These are phyloP conservation scores for Trematosphaeria pertusa DNA, from an alignment of 2,329 filamentous ascomycete species.

Conservation along the genomic window DNA sequence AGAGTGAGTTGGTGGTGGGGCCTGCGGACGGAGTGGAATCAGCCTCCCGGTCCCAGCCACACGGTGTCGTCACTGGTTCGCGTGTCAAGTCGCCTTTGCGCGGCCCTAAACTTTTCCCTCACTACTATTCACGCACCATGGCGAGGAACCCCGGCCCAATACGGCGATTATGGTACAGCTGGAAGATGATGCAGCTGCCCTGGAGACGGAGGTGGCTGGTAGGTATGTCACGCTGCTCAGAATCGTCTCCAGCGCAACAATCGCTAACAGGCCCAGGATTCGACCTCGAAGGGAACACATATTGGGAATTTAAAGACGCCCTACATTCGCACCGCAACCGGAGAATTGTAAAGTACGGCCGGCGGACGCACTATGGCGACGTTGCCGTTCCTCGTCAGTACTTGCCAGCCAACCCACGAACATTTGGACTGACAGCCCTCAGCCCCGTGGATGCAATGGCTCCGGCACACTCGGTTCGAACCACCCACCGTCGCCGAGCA, in stretches of 20 bases:
- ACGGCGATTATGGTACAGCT: slow-evolving; percentile 63
- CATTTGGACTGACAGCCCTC: slow-evolving; percentile 10
- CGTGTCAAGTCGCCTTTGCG: slow-evolving; percentile 20
- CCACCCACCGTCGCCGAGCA: slow-evolving; percentile 67
- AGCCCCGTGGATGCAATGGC: slow-evolving; percentile 74
- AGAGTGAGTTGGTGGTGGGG: slow-evolving; percentile 14
- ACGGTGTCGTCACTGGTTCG: slow-evolving; percentile 34
- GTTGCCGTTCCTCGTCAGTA: slow-evolving; percentile 64
- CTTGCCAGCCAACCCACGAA: slow-evolving; percentile 9
- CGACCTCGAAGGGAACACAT: slow-evolving; percentile 69
- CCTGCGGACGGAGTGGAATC: slow-evolving; percentile 7
- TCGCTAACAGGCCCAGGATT: too few species aligned
- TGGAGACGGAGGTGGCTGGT: slow-evolving; percentile 68
- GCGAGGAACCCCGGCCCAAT: slow-evolving; percentile 46
- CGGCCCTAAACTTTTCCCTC: slow-evolving; percentile 12
- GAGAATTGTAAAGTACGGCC: slow-evolving; percentile 64
- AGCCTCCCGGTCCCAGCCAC: slow-evolving; percentile 28
- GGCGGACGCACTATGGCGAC: slow-evolving; percentile 63
- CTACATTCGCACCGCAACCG: slow-evolving; percentile 61
- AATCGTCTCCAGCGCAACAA: too few species aligned
- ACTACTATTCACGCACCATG: slow-evolving; percentile 37
- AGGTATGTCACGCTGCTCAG: slow-evolving; percentile 49
- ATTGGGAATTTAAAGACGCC: slow-evolving; percentile 70
- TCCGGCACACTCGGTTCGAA: slow-evolving; percentile 65
- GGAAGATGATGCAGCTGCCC: slow-evolving; percentile 67